These are phyloP conservation scores for Thalassiosira exigua DNA, from an alignment of 352 stramenopile genomes.

Conservation along the genomic window DNA sequence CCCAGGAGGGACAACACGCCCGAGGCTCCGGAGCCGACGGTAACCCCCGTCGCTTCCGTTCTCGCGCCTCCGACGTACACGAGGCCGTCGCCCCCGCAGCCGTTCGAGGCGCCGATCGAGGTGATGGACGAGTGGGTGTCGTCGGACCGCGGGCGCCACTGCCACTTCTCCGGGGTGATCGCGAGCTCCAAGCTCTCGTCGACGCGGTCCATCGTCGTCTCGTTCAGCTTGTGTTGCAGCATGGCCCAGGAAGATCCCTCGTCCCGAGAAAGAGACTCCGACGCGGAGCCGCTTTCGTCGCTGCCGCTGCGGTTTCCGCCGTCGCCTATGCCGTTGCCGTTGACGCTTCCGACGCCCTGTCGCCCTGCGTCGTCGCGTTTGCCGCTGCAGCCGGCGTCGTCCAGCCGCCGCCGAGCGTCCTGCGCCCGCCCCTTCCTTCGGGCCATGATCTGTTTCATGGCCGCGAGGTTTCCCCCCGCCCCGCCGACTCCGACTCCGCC, in stretches of 20 bases:
- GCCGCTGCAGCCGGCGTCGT: too few species aligned
- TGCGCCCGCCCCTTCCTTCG: constrained; percentile 5
- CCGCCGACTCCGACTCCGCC: too few species aligned
- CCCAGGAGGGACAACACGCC: constrained; percentile 41
- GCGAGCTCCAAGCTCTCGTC: constrained; percentile 9
- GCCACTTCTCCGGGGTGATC: constrained; percentile 23
- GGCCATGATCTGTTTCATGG: constrained; percentile 55
- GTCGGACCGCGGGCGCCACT: too few species aligned
- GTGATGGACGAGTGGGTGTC: too few species aligned
- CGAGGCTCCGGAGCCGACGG: constrained; percentile 19
- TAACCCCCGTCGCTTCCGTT: neutral
- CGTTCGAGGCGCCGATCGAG: too few species aligned
- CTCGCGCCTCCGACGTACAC: too few species aligned
- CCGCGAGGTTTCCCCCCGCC: too few species aligned
- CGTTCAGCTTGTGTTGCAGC: constrained; percentile 45
- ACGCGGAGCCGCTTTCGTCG: constrained; percentile 13
- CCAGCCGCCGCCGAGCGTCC: neutral
- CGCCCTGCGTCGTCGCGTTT: neutral
- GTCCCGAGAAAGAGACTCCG: too few species aligned
- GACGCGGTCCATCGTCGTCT: constrained; percentile 18
- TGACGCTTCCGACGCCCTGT: neutral
- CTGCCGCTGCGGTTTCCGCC: neutral
- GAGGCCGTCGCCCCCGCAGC: too few species aligned
- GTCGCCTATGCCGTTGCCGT: neutral
- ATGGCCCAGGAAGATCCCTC: constrained; percentile 15